A percentile compares a stretch with the other conserved stretches of the same genome.
phyloP scores from a whole-genome alignment of 1,284 basidiomycete genomes.

The Gymnopus androsaceus region DNA sequence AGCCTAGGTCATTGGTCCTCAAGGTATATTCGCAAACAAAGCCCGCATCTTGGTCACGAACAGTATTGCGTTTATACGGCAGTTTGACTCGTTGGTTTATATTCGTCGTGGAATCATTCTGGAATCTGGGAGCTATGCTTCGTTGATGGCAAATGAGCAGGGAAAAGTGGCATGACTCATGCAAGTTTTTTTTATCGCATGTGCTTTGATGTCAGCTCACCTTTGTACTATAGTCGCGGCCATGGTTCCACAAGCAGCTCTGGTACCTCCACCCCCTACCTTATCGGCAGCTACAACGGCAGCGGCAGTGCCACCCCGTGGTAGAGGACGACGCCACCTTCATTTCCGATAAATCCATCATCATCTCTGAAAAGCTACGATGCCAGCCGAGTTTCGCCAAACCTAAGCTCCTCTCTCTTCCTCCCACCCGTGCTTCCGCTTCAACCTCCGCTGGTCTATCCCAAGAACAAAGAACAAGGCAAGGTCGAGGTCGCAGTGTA shows the following conservation, averaged over 20 bases:
- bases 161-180: slow-evolving; percentile 83
- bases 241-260: slow-evolving; percentile 51
- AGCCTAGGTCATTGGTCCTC: slow-evolving; percentile 90
- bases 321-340: slow-evolving; percentile 30
- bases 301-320: slow-evolving; percentile 47
- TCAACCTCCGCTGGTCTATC: slow-evolving; percentile 52
- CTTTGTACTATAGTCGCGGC: slow-evolving; percentile 33
- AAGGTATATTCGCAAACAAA: slow-evolving; percentile 83
- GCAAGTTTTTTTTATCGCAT: slow-evolving; percentile 41
- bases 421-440: slow-evolving; percentile 39
- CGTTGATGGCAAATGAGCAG: slow-evolving; percentile 63
- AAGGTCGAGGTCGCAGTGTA: slow-evolving; percentile 82
- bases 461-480: slow-evolving; percentile 84
- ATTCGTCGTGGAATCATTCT: slow-evolving; percentile 84
- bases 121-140: slow-evolving; percentile 73
- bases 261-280: slow-evolving; percentile 58
- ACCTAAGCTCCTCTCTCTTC: slow-evolving; percentile 44
- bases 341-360: slow-evolving; percentile 13
- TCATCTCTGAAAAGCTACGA: slow-evolving; percentile 48
- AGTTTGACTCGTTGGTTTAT: slow-evolving; percentile 82
- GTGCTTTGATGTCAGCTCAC: not conserved
- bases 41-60: slow-evolving; percentile 91
- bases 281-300: slow-evolving; percentile 19
- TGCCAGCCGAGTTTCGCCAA: slow-evolving; percentile 52
- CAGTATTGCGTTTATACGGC: slow-evolving; percentile 80